These are phyloP conservation scores for Metschnikowia chrysomelidarum DNA, from an alignment of 805 yeast species.

Conservation along the genomic window DNA sequence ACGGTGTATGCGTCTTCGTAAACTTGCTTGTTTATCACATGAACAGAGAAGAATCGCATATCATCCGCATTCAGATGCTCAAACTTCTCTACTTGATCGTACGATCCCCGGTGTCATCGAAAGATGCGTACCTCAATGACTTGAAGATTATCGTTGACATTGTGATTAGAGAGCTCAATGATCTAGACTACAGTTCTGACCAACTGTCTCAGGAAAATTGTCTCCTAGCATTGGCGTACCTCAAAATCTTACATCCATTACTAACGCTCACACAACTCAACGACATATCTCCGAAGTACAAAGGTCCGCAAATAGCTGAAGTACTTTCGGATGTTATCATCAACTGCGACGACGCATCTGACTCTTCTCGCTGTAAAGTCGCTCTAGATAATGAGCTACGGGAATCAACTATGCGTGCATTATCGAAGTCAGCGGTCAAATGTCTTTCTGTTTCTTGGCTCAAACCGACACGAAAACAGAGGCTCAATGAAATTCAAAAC, in stretches of 20 bases:
- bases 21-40: slow-evolving; percentile 60
- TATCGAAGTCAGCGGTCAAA: slow-evolving; percentile 32
- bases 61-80: slow-evolving; percentile 73
- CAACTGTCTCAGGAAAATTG: slow-evolving; percentile 62
- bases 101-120: slow-evolving; percentile 61
- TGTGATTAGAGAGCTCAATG: slow-evolving; percentile 71
- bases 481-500: slow-evolving; percentile 3
- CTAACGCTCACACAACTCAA: slow-evolving; percentile 60
- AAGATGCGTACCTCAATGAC: slow-evolving; percentile 78
- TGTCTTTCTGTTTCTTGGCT: slow-evolving; percentile 38
- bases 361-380: background rate
- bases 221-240: slow-evolving; percentile 42
- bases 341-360: slow-evolving; percentile 19
- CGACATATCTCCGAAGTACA: slow-evolving; percentile 51
- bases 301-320: slow-evolving; percentile 50
- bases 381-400: background rate
- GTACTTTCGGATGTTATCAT: slow-evolving; percentile 49
- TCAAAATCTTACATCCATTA: slow-evolving; percentile 73
- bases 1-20: slow-evolving; percentile 64
- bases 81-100: slow-evolving; percentile 75
- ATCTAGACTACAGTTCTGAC: slow-evolving; percentile 49
- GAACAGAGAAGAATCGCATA: slow-evolving; percentile 71
- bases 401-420: slow-evolving; percentile 9
- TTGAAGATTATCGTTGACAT: slow-evolving; percentile 81
- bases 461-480: slow-evolving; percentile 14